phyloP scores from a whole-genome alignment of 176 grass and related monocot genomes.

The Alloteropsis semialata region DNA sequence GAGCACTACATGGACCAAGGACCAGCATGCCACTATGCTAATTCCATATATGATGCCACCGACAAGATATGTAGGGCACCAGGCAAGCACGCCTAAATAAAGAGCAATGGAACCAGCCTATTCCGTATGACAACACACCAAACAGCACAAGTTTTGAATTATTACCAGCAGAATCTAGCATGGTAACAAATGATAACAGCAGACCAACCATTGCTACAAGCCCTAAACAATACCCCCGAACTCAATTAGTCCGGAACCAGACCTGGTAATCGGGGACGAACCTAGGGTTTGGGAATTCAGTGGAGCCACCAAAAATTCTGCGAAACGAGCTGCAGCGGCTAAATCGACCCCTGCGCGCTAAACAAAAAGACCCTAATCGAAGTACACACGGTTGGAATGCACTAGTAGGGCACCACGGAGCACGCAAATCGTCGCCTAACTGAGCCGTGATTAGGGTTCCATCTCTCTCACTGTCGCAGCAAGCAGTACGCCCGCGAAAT shows the following conservation, averaged over 20 bases:
- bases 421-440: background rate
- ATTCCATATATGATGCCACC: background rate
- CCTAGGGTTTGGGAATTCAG: background rate
- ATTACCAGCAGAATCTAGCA: background rate
- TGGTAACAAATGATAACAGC: background rate
- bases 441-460: background rate
- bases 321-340: background rate
- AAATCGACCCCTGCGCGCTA: background rate
- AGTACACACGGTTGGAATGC: too few species aligned
- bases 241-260: background rate
- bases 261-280: background rate
- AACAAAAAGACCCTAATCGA: background rate
- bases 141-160: too few species aligned
- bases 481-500: background rate
- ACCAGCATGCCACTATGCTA: background rate
- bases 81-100: too few species aligned
- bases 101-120: too few species aligned
- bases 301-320: background rate
- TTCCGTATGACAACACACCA: too few species aligned
- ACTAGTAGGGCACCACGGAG: background rate
- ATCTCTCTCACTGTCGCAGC: background rate
- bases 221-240: background rate
- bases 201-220: background rate
- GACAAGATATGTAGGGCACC: background rate
- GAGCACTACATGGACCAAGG: background rate